These are phyloP conservation scores for Trichosporon asahii DNA, from an alignment of 1,284 basidiomycete species.

Conservation along the genomic window DNA sequence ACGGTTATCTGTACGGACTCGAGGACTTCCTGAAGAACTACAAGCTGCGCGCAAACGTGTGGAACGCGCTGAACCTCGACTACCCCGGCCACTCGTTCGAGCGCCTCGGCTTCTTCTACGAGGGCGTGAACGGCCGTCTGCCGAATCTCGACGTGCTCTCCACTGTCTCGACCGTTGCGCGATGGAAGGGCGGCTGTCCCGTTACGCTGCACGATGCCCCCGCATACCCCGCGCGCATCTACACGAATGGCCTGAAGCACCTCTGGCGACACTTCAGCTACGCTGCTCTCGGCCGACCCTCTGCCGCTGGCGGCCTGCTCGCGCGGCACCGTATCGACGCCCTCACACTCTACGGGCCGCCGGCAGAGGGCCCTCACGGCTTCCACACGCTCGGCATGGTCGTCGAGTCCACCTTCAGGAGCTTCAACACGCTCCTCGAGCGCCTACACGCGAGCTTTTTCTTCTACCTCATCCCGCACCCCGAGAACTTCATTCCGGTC, in stretches of 20 bases:
- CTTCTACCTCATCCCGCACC: conserved; percentile 78
- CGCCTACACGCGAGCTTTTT: conserved; percentile 93
- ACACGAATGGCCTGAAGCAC: conserved; percentile 34
- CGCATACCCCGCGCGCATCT: conserved; percentile 10
- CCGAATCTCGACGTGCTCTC: conserved; percentile 96
- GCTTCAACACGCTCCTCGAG: conserved; percentile 87
- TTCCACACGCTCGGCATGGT: conserved; percentile 87
- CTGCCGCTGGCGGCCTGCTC: conserved; percentile 53
- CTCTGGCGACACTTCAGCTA: conserved; percentile 43
- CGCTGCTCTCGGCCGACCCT: conserved; percentile 45
- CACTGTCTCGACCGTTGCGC: conserved; percentile 70
- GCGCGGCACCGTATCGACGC: conserved; percentile 83
- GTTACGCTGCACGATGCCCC: conserved; percentile 72
- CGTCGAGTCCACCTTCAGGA: conserved; percentile 79
- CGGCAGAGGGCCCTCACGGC: conserved; percentile 87
- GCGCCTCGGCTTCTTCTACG: conserved; percentile 85
- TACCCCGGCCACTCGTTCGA: conserved; percentile 96
- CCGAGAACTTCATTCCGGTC: conserved; percentile 79
- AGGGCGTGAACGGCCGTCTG: conserved; percentile 89
- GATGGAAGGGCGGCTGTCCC: conserved; percentile 67
- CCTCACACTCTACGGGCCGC: conserved; percentile 81
- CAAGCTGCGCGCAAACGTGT: conserved; percentile 78
- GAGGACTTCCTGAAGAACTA: conserved; percentile 86
- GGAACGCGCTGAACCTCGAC: conserved; percentile 92
- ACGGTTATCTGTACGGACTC: conserved; percentile 84